A percentile compares a stretch with the other conserved stretches of the same genome.
phyloP scores from a whole-genome alignment of 768 basidiomycete genomes.

The Mycena pura region DNA sequence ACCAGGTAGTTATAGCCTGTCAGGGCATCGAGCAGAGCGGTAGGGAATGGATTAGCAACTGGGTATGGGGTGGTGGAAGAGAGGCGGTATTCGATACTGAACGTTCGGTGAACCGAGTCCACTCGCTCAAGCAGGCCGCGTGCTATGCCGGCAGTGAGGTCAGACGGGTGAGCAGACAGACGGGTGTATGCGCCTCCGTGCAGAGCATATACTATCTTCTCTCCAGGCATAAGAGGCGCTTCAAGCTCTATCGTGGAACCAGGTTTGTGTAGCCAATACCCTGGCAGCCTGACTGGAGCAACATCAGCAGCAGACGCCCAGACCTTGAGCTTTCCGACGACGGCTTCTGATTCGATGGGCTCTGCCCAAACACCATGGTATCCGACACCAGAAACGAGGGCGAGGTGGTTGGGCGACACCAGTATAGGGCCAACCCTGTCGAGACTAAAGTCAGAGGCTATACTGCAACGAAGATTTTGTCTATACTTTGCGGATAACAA shows the following conservation, averaged over 20 bases:
- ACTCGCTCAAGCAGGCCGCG: constrained; percentile 55
- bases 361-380: constrained; percentile 59
- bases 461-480: neutral
- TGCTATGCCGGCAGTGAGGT: constrained; percentile 51
- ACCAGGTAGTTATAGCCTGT: constrained; percentile 78
- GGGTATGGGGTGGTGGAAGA: constrained; percentile 51
- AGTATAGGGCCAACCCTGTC: constrained; percentile 44
- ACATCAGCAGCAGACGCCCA: constrained; percentile 50
- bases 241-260: constrained; percentile 43
- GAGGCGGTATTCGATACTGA: constrained; percentile 78
- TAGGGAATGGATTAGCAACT: constrained; percentile 68
- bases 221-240: constrained; percentile 49
- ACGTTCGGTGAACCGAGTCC: constrained; percentile 51
- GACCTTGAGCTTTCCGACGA: constrained; percentile 50
- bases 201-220: constrained; percentile 65
- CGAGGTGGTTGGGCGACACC: constrained; percentile 44
- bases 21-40: constrained; percentile 75
- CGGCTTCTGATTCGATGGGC: constrained; percentile 43
- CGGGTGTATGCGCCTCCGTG: constrained; percentile 68
- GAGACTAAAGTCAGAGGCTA: neutral
- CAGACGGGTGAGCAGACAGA: constrained; percentile 63
- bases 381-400: constrained; percentile 47
- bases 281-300: constrained; percentile 52
- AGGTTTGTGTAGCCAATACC: constrained; percentile 61
- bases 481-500: neutral